These are phyloP conservation scores for Thelonectria rubi DNA, from an alignment of 2,329 filamentous ascomycete species.

Conservation along the genomic window DNA sequence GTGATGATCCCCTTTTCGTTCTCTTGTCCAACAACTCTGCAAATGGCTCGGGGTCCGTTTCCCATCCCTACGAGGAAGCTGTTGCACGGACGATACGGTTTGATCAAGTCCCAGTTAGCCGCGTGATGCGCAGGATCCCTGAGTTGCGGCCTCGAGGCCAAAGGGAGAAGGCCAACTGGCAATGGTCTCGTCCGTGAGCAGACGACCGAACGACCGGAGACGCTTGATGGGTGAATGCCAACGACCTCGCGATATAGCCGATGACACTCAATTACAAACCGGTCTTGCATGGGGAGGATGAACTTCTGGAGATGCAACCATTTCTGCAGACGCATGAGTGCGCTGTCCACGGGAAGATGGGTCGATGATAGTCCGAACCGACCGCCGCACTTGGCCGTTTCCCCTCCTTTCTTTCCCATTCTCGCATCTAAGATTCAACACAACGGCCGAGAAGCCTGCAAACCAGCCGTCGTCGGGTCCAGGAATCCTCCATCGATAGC, in stretches of 20 bases:
- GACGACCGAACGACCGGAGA: background rate
- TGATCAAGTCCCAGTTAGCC: background rate
- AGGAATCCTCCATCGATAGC: background rate
- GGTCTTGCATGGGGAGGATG: constrained; percentile 5
- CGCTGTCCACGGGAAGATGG: constrained; percentile 16
- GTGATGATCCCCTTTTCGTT: constrained; percentile 15
- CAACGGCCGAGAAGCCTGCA: no score
- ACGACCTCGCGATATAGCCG: no score
- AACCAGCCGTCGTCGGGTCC: background rate
- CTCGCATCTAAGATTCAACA: background rate
- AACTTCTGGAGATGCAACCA: constrained; percentile 2
- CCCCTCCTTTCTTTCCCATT: background rate
- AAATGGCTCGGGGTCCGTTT: constrained; percentile 2
- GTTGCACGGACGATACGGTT: background rate
- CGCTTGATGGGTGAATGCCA: background rate
- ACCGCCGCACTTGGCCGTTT: constrained; percentile 1
- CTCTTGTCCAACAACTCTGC: background rate
- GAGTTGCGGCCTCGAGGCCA: background rate
- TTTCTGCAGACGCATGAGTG: constrained; percentile 19
- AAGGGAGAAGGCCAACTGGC: background rate
- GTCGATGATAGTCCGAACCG: constrained; percentile 13
- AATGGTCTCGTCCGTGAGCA: background rate
- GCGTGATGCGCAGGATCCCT: background rate
- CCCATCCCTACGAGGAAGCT: background rate
- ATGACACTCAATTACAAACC: constrained; percentile 13